Evolutionary conservation across 495 filamentous ascomycete species (phyloP).

Genomic region (Tuber melanosporum): DNA sequence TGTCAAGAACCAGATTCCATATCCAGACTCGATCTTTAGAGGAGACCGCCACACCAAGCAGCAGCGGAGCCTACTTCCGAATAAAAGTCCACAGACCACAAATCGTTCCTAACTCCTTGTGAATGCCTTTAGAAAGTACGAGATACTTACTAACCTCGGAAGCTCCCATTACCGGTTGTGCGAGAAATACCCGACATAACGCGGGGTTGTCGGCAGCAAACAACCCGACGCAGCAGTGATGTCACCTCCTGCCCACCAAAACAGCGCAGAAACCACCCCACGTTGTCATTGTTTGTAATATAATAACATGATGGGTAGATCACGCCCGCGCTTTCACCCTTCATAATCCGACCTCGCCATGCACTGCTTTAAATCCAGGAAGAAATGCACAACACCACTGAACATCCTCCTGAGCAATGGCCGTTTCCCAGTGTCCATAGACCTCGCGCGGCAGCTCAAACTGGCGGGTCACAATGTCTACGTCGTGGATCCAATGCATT

Average conservation of each 20-base stretch:
- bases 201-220: background rate
- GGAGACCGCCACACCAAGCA: background rate
- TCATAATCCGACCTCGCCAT: background rate
- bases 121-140: background rate
- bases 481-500: slow-evolving; percentile 44
- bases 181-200: too few species aligned
- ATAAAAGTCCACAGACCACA: background rate
- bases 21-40: background rate
- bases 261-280: background rate
- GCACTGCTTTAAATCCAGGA: background rate
- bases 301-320: background rate
- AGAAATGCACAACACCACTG: slow-evolving; percentile 12
- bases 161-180: background rate
- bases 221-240: background rate
- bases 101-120: background rate
- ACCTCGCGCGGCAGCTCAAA: slow-evolving; percentile 41
- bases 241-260: background rate
- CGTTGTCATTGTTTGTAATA: background rate
- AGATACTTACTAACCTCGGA: background rate
- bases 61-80: background rate
- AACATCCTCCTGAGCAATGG: slow-evolving; percentile 44
- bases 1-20: background rate
- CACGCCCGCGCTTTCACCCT: background rate
- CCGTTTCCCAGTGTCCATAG: slow-evolving; percentile 43
- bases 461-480: slow-evolving; percentile 37